Conservation (phyloP, 495 filamentous ascomycete genomes). For the Parathielavia appendiculata region DNA sequence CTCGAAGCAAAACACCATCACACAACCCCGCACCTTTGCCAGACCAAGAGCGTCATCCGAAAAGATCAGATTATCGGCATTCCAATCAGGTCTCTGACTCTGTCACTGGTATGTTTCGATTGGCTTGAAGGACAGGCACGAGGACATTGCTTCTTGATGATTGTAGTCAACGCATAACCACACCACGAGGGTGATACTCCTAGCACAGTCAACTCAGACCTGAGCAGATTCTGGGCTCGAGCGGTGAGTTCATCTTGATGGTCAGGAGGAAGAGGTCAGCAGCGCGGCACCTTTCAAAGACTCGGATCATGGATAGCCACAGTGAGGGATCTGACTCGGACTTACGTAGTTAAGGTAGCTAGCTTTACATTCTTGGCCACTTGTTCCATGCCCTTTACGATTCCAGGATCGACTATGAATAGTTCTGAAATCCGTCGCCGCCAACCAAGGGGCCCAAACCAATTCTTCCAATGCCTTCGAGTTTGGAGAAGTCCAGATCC, state of each 20-base stretch:
- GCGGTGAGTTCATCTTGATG: neutral
- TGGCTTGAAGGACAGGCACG: too few relatives aligned
- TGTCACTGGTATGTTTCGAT: too few relatives aligned
- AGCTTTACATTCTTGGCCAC: neutral
- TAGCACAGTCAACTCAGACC: neutral
- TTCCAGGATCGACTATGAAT: neutral
- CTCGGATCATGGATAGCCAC: too few relatives aligned
- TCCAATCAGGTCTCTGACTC: too few relatives aligned
- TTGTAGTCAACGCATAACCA: too few relatives aligned
- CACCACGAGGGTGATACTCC: too few relatives aligned
- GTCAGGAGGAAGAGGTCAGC: too few relatives aligned
- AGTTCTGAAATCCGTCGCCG: neutral
- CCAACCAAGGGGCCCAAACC: neutral
- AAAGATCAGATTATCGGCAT: neutral
- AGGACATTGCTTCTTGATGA: too few relatives aligned
- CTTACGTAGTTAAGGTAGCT: too few relatives aligned
- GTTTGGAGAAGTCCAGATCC: neutral
- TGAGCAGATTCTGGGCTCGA: neutral
- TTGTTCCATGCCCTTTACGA: neutral
- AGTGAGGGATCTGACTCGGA: too few relatives aligned
- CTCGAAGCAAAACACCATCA: neutral
- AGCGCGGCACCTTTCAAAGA: too few relatives aligned
- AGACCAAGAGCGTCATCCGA: slow-evolving; percentile 12
- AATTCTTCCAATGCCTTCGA: neutral
- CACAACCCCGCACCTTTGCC: neutral